A percentile compares a stretch with the other conserved stretches of the same genome.
Evolutionary conservation across 129 eudicot genomes (phyloP).

Genomic region (Deinandra increscens): DNA sequence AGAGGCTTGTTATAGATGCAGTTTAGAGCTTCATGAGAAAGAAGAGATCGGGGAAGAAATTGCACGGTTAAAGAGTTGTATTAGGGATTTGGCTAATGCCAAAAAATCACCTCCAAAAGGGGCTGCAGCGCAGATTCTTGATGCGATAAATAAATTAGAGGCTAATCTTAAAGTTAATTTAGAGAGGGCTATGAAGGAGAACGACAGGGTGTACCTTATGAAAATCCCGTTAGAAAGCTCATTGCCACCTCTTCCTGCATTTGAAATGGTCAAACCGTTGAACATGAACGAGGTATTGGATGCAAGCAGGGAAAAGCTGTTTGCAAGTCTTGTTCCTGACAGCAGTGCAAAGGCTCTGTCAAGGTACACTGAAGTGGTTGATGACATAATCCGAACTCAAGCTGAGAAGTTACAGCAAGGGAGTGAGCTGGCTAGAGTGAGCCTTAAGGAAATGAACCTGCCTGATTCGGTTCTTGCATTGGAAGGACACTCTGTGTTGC

Average conservation of each 20-base stretch:
- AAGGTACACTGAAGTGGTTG: constrained; percentile 97
- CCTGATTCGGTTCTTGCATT: constrained; percentile 90
- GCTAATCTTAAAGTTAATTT: constrained; percentile 59
- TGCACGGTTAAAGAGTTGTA: constrained; percentile 82
- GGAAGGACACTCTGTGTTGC: constrained; percentile 78
- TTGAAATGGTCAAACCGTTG: constrained; percentile 87
- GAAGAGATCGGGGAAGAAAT: constrained; percentile 98
- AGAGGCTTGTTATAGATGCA: constrained; percentile 91
- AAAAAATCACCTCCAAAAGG: constrained; percentile 77
- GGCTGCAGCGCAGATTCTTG: constrained; percentile 86
- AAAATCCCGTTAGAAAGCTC: constrained; percentile 87
- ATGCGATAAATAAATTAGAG: constrained; percentile 73
- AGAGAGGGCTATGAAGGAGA: constrained; percentile 93
- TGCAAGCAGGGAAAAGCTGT: constrained; percentile 88
- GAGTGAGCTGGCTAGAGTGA: constrained; percentile 95
- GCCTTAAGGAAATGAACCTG: constrained; percentile 92
- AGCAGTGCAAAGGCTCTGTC: constrained; percentile 92
- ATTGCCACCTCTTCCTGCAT: constrained; percentile 76
- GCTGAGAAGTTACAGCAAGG: constrained; percentile 97
- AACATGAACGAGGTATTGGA: constrained; percentile 81
- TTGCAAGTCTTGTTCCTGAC: constrained; percentile 94
- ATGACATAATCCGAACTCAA: constrained; percentile 87
- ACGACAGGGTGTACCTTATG: constrained; percentile 95
- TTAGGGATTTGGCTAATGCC: constrained; percentile 61
- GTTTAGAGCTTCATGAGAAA: constrained; percentile 92